These are phyloP conservation scores for Cordyceps pruinosa DNA, from an alignment of 2,329 filamentous ascomycete species.

Conservation along the genomic window DNA sequence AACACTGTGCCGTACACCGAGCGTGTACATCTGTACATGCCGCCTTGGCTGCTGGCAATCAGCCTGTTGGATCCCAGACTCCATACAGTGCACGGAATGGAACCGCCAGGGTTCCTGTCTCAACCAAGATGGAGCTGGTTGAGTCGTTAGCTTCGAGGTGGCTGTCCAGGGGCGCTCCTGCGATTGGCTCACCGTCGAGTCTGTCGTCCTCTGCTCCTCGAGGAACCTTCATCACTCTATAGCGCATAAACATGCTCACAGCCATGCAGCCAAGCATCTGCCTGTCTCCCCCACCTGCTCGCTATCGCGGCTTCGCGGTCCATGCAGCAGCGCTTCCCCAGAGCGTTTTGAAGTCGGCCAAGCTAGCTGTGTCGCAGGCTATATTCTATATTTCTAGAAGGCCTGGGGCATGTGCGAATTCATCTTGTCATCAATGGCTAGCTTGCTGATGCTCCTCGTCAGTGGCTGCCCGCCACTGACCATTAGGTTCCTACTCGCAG, in stretches of 20 bases:
- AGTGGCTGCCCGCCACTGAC: neutral
- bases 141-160: neutral
- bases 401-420: too few species aligned
- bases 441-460: neutral
- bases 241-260: neutral
- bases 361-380: too few species aligned
- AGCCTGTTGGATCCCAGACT: neutral
- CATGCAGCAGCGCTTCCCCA: neutral
- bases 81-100: neutral
- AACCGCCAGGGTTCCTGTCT: neutral
- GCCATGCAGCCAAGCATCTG: too few species aligned
- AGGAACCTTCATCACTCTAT: neutral
- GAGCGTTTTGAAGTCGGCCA: too few species aligned
- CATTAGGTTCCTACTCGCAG: too few species aligned
- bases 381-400: too few species aligned
- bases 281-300: neutral
- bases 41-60: too few species aligned
- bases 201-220: neutral
- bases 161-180: neutral
- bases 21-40: neutral
- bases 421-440: too few species aligned
- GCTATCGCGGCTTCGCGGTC: neutral
- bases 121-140: conserved; percentile 1
- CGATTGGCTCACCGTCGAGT: neutral
- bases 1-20: neutral